Evolutionary conservation across 768 basidiomycete genomes (phyloP).

Genomic region (Mycena venus): DNA sequence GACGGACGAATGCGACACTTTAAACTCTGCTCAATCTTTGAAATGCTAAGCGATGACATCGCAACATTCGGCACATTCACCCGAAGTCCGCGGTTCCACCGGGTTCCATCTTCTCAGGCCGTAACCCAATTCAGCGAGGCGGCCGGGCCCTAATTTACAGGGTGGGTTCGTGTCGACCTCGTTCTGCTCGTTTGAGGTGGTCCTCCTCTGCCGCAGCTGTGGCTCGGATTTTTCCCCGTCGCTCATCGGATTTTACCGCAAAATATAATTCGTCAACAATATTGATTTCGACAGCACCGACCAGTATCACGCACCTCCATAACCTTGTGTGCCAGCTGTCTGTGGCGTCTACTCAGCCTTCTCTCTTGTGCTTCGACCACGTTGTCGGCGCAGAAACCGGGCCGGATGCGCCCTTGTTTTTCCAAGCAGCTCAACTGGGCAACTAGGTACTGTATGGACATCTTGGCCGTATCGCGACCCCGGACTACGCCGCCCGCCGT

Average conservation of each 20-base stretch:
- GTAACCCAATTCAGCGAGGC: neutral
- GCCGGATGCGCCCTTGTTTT: conserved; percentile 11
- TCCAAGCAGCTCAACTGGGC: neutral
- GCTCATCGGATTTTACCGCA: neutral
- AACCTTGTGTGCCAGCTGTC: conserved; percentile 23
- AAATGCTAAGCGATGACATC: conserved; percentile 17
- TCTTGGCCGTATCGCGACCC: neutral
- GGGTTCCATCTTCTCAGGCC: neutral
- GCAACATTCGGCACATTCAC: neutral
- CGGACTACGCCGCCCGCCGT: neutral
- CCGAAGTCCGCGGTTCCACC: neutral
- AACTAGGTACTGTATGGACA: neutral
- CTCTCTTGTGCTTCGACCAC: conserved; percentile 23
- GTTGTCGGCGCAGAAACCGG: conserved; percentile 15
- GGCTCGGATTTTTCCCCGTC: neutral
- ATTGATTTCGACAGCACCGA: neutral
- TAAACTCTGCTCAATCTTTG: conserved; percentile 8
- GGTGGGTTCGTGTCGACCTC: conserved; percentile 23
- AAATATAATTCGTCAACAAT: neutral
- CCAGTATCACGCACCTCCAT: neutral
- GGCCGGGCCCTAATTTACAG: neutral
- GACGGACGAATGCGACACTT: conserved; percentile 10
- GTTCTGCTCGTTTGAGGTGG: neutral
- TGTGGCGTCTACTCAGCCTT: conserved; percentile 12
- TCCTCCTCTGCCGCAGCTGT: neutral